phyloP scores from a whole-genome alignment of 257 asterid species.

The Hygrophila difformis region DNA sequence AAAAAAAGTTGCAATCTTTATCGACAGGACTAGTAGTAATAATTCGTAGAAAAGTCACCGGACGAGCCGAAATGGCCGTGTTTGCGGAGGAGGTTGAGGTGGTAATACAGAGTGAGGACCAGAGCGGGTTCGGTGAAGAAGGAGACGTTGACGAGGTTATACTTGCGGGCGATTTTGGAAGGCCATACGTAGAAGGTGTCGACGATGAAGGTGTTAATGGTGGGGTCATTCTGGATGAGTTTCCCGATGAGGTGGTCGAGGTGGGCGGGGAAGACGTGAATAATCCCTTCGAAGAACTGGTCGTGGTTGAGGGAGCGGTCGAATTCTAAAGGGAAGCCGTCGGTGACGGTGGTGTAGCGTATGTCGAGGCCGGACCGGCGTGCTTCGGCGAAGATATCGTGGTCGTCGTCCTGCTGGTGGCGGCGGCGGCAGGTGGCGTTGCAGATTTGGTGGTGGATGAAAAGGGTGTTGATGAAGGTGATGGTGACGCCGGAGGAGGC shows the following conservation, averaged over 20 bases:
- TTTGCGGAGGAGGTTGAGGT: conserved; percentile 26
- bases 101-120: conserved; percentile 31
- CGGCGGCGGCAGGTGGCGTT: conserved; percentile 13
- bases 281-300: conserved; percentile 15
- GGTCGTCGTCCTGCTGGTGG: too few relatives aligned
- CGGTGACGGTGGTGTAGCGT: conserved; percentile 36
- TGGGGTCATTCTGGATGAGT: conserved; percentile 11
- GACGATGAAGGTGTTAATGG: conserved; percentile 21
- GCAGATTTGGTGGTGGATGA: conserved; percentile 35
- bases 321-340: conserved; percentile 39
- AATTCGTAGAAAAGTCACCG: conserved; percentile 12
- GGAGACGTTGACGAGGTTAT: conserved; percentile 31
- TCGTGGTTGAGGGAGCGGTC: conserved; percentile 24
- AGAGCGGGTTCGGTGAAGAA: conserved; percentile 48
- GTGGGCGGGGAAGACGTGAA: conserved; percentile 25
- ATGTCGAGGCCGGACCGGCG: conserved; percentile 37
- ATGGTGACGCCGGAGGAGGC: conserved; percentile 43
- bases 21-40: too few relatives aligned
- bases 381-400: conserved; percentile 31
- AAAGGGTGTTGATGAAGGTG: conserved; percentile 41
- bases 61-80: conserved; percentile 32
- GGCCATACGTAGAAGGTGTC: conserved; percentile 36
- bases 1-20: too few relatives aligned
- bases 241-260: conserved; percentile 30
- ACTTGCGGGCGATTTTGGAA: conserved; percentile 23